Conservation (phyloP, 805 yeast species). For the Teunomyces aglyptinius region DNA sequence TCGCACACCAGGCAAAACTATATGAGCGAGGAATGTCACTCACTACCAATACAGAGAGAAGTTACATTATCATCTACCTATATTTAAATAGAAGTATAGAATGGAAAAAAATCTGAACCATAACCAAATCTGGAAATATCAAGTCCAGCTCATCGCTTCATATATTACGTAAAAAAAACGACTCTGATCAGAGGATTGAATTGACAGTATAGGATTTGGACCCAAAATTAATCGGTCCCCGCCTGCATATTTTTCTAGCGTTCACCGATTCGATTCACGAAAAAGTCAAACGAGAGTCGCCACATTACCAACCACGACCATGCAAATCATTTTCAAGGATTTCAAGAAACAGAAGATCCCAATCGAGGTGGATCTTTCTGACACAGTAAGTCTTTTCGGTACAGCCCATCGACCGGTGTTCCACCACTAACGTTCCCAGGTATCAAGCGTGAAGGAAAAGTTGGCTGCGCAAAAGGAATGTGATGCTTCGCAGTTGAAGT, state of each 20-base stretch:
- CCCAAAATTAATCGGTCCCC: no score
- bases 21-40: no score
- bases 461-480: conserved; percentile 68
- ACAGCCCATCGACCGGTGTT: not conserved
- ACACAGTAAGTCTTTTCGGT: conserved; percentile 49
- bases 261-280: not conserved
- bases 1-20: no score
- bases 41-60: no score
- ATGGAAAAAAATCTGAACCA: no score
- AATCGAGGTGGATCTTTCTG: conserved; percentile 68
- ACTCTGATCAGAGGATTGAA: no score
- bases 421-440: conserved; percentile 27
- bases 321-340: conserved; percentile 85
- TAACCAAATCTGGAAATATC: no score
- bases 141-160: no score
- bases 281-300: conserved; percentile 4
- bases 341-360: conserved; percentile 88
- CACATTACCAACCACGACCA: conserved; percentile 20
- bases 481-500: conserved; percentile 72
- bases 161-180: no score
- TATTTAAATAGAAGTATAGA: no score
- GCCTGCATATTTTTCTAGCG: not conserved
- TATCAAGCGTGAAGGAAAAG: conserved; percentile 66
- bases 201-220: no score
- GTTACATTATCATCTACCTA: no score